These are phyloP conservation scores for Candida awuae DNA, from an alignment of 805 yeast species.

Conservation along the genomic window DNA sequence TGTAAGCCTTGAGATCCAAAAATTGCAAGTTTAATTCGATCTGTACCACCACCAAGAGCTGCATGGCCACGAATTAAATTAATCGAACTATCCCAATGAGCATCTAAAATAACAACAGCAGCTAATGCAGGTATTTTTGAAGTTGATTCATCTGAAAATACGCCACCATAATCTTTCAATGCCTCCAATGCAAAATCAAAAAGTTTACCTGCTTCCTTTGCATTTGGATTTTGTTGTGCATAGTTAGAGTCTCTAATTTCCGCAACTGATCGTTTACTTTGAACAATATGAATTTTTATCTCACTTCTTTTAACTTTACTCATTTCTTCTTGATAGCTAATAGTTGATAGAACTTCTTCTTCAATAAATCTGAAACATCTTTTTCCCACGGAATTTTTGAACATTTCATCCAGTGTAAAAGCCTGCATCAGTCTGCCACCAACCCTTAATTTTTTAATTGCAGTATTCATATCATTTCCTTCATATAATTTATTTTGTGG, in stretches of 20 bases:
- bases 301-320: slow-evolving; percentile 38
- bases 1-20: slow-evolving; percentile 91
- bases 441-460: slow-evolving; percentile 64
- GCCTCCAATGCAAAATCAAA: slow-evolving; percentile 78
- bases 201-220: slow-evolving; percentile 64
- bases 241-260: slow-evolving; percentile 69
- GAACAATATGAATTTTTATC: slow-evolving; percentile 71
- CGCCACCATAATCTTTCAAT: slow-evolving; percentile 46
- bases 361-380: slow-evolving; percentile 72
- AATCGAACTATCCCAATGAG: slow-evolving; percentile 64
- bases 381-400: slow-evolving; percentile 66
- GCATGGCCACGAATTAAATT: slow-evolving; percentile 77
- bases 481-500: slow-evolving; percentile 49
- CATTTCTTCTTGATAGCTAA: slow-evolving; percentile 37
- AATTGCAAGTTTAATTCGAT: slow-evolving; percentile 66
- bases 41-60: slow-evolving; percentile 86
- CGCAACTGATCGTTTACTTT: slow-evolving; percentile 55
- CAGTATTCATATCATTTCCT: slow-evolving; percentile 60
- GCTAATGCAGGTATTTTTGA: slow-evolving; percentile 54
- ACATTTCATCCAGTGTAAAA: slow-evolving; percentile 84
- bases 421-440: slow-evolving; percentile 89
- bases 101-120: slow-evolving; percentile 78
- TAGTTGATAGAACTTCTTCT: slow-evolving; percentile 47
- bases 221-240: slow-evolving; percentile 82
- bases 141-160: slow-evolving; percentile 33